Base-by-base conservation (phyloP, 768 basidiomycete genomes). In the Porpolomopsis calyptriformis region DNA sequence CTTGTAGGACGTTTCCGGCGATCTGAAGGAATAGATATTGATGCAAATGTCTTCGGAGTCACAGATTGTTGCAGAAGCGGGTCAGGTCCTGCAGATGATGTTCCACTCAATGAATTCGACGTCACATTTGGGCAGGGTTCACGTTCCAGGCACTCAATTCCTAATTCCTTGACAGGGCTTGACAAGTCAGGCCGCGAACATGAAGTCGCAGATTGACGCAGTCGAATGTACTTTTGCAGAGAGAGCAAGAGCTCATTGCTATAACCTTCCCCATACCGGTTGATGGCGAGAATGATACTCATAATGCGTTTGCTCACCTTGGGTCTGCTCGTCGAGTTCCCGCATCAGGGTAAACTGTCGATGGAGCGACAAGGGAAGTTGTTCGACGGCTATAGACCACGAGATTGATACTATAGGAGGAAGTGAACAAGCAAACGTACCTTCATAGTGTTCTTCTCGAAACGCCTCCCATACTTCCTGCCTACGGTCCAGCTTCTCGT, bases 381-480 rank as follows among this genome's bases (percentile, higher is more conserved):
- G 84, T 49, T 87, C 84, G 43, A 89, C 70, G 40, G 80, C 87
- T 91, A 48, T 25, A 42, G 47, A 37, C 35, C 4, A 11, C 43
- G 24, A 35, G 37, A 31, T 18, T 26, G 42, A 45, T 42, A 35
- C 26, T 26, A 42, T 40, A 14, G 14, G 36, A 44, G 40, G 34
- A 19, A 26, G 26, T 5, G 14, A 36, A 31, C 16, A 29, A 39
- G 25, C 14, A 36, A 26, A 50, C 69, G 40, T 35, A 82, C 87
- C 76, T 73, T 88, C 87, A 59, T 78, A 79, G 53, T 86, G 77
- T 49, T 89, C 83, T 55, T 89, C 87, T 56, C 77, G 75, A 57
- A 89, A 74, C 31, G 77, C 66, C 38, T 84, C 80, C 83, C 84
- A 85, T 29, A 85, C 69, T 25, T 78, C 77, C 48, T 66, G 70